Base-by-base conservation (phyloP, 176 grass and related monocot genomes). In the Panicum miliaceum region DNA sequence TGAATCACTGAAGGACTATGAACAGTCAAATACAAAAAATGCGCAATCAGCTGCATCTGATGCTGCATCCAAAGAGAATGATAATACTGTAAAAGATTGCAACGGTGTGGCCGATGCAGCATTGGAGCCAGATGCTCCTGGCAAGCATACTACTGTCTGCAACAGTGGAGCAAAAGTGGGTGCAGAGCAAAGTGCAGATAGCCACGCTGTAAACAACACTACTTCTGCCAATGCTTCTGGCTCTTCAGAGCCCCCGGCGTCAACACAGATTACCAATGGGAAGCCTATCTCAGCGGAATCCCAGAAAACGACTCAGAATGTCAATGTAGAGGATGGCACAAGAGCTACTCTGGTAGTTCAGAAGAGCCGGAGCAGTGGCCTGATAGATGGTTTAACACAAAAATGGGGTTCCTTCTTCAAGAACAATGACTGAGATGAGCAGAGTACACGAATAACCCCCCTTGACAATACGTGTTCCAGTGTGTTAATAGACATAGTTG, bases 331-430 rank as follows among this genome's bases (percentile, higher is more conserved):
- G 57, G 89, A 84, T 38, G 93, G 96, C 57, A 99, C 93, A 65
- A 89, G 89, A 73, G 96, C 96, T 43, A 99, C 96, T 27, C 70
- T 99, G 81, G 91, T 99, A 25, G 89, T 99, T 65, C 91, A 99
- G 43, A 99, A 90, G 78, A 96, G 64, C 75, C 86, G 90, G 38
- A 71, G 86, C 0, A 85, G 89, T 56, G 86, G 90, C 57, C 78
- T 99, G 57, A 89, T 92, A 15, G 96, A 96, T 81, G 96, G 96
- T 50, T 87, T 99, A 70, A 75, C 93, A 71, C 89, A 95, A 14
- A 91, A 88, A 47, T 94, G 91, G 80, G 93, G 76, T 86, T 98
- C 64, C 53, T 88, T 99, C 52, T 96, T 99, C 84, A 99, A 92
- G 83, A 95, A 78, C 64, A 95, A 87, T 81, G 89, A 88, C 69